Percentiles rank a stretch among this genome's conserved stretches.
phyloP scores from a whole-genome alignment of 2,329 filamentous ascomycete species.

The Neofusicoccum umdonicola region DNA sequence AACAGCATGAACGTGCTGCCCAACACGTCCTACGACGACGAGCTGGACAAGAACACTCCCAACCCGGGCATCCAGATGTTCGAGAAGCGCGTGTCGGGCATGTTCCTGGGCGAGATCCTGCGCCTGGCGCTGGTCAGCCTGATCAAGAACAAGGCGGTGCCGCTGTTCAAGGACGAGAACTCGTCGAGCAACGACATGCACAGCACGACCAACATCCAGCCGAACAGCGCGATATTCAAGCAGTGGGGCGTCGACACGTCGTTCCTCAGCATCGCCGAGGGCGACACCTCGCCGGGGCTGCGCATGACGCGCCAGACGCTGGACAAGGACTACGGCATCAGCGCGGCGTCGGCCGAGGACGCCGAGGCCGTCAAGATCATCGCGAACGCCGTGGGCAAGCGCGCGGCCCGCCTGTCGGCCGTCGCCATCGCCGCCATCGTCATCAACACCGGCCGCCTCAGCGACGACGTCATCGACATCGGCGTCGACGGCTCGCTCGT shows the following conservation, averaged over 20 bases:
- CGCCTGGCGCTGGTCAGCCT: slow-evolving; percentile 73
- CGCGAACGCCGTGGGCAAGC: slow-evolving; percentile 78
- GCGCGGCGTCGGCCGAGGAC: slow-evolving; percentile 75
- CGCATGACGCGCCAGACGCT: slow-evolving; percentile 74
- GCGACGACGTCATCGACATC: slow-evolving; percentile 73
- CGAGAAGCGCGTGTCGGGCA: slow-evolving; percentile 95
- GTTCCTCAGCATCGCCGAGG: slow-evolving; percentile 82
- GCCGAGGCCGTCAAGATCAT: slow-evolving; percentile 84
- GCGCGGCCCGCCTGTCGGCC: slow-evolving; percentile 82
- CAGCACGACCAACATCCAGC: slow-evolving; percentile 67
- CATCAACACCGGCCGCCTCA: slow-evolving; percentile 73
- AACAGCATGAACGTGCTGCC: slow-evolving; percentile 87
- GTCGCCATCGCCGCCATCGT: slow-evolving; percentile 85
- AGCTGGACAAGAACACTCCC: slow-evolving; percentile 74
- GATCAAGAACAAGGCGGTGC: slow-evolving; percentile 62
- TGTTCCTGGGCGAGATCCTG: slow-evolving; percentile 95
- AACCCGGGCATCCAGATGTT: slow-evolving; percentile 98
- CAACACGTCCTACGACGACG: slow-evolving; percentile 76
- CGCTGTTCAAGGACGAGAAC: slow-evolving; percentile 75
- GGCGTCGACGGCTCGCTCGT: slow-evolving; percentile 93
- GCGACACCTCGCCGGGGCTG: slow-evolving; percentile 71
- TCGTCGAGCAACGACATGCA: slow-evolving; percentile 65
- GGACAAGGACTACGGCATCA: slow-evolving; percentile 72
- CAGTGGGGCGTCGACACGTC: slow-evolving; percentile 90
- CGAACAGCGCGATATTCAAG: slow-evolving; percentile 66